Base-by-base conservation (phyloP, 83 land plant species). In the Picea abies region DNA sequence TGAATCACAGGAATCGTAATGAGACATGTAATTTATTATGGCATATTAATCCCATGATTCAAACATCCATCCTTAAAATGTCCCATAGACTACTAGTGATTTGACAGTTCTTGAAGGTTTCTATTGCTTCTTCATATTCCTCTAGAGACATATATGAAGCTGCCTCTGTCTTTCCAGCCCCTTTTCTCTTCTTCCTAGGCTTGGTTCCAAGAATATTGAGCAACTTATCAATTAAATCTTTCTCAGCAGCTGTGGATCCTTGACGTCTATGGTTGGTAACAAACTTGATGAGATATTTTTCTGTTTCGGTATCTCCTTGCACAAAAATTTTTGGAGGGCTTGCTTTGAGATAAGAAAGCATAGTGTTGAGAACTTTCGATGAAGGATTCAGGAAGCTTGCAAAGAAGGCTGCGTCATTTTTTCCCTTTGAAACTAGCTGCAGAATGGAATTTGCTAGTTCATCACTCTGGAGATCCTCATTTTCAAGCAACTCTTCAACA, bases 401-500 rank as follows among this genome's bases (percentile, higher is more conserved):
- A 41, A 83, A 83, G 11, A 83, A 78, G 69, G 83, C 72, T 25
- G 64, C 84, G 15, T 78, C 71, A 65, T 79, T 64, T 41, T 80
- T 63, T 17, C 84, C 84, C 39, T 61, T 56, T 60, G 84, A 56
- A 7, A 83, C 37, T 26, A 79, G 39, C 16, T 83, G 84, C 17
- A 83, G 60, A 23, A 79, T 39, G 61, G 69, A 61, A 39, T 60
- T 79, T 62, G 84, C 82, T 35, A 83, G 82, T 35, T 83, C 84
- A 79, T 83, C 83, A 79, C 84, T 83, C 83, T 79, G 84, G 61
- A 83, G 83, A 63, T 83, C 84, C 17, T 83, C 71, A 16, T 60
- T 60, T 16, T 84, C 85, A 49, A 84, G 70, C 15, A 84, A 67
- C 6, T 84, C 60, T 20, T 58, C 60, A 63, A 79, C 85, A 17